phyloP scores from a whole-genome alignment of 176 grass and related monocot genomes.

The Aegilops bicornis region DNA sequence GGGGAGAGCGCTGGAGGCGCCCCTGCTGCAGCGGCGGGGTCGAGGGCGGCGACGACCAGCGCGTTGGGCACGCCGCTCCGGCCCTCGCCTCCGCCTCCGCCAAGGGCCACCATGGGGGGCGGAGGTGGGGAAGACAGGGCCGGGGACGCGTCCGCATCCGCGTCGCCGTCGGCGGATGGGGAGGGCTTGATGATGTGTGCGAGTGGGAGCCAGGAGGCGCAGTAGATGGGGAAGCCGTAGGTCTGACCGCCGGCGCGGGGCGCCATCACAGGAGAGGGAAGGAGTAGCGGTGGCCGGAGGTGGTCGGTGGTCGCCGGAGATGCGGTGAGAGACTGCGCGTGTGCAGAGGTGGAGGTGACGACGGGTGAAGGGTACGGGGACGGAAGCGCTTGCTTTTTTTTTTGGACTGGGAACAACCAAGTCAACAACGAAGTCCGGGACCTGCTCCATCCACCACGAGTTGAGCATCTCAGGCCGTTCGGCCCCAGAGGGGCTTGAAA shows the following conservation, averaged over 20 bases:
- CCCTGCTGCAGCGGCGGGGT: not conserved
- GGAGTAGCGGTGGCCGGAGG: not conserved
- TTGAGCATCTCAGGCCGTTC: too few relatives aligned
- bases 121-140: not conserved
- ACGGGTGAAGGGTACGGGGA: not conserved
- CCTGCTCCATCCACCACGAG: too few relatives aligned
- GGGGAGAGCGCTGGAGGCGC: constrained; percentile 37
- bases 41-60: constrained; percentile 57
- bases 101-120: constrained; percentile 45
- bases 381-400: not conserved
- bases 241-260: constrained; percentile 51
- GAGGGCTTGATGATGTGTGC: constrained; percentile 51
- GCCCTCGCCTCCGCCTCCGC: constrained; percentile 78
- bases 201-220: constrained; percentile 73
- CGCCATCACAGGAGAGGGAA: constrained; percentile 11
- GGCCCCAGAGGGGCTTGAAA: too few relatives aligned
- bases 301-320: not conserved
- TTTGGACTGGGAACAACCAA: too few relatives aligned
- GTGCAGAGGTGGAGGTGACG: constrained; percentile 1
- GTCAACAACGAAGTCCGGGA: too few relatives aligned
- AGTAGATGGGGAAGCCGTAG: constrained; percentile 96
- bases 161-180: constrained; percentile 2
- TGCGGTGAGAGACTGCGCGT: not conserved
- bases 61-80: constrained; percentile 82
- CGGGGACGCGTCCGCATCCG: not conserved